Evolutionary conservation across 768 basidiomycete species (phyloP), one percentile per base, ranked within the genome.

Genomic region (Rhizopogon rudus): DNA sequence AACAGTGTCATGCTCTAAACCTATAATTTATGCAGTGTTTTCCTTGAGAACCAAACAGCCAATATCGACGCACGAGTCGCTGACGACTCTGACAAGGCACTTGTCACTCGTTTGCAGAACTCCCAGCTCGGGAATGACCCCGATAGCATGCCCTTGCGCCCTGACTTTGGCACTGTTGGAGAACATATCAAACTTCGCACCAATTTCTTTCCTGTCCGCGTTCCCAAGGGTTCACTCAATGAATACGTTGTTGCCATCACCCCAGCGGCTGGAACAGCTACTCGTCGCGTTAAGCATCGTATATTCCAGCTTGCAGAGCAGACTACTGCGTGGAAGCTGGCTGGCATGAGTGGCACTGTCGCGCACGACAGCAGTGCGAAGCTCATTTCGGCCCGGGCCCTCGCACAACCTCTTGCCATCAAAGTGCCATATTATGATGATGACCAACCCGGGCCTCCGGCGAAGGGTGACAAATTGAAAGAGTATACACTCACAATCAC

Each of bases 41-140:
- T 78, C 58, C 65, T 70, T 48, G 67, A 67, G 1, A 66, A 67
- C 40, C 57, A 57, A 52, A 66, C 65, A 68, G 86, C 63, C 60
- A 74, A 79, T 13, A 67, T 91, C 41, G 77, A 83, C 56, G 70
- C 71, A 44, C 88, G 90, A 69, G 65, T 67, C 71, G 35, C 67
- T 52, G 72, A 76, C 51, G 56, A 67, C 56, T 75, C 74, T 1
- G 75, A 79, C 62, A 75, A 80, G 48, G 62, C 68, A 4, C 70
- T 81, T 3, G 66, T 82, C n/a, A 62, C 66, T 50, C 63, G 62
- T 31, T 72, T 73, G 43, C 70, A 61, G 10, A 61, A 60, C 7
- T 51, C 69, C 33, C 64, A 58, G 17, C 43, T 71, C 13, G 52
- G 57, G 13, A 58, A 65, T 28, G 63, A 58, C 14, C 28, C 54